phyloP scores from a whole-genome alignment of 1,139 yeast species.

The Sugiyamaella japonica region DNA sequence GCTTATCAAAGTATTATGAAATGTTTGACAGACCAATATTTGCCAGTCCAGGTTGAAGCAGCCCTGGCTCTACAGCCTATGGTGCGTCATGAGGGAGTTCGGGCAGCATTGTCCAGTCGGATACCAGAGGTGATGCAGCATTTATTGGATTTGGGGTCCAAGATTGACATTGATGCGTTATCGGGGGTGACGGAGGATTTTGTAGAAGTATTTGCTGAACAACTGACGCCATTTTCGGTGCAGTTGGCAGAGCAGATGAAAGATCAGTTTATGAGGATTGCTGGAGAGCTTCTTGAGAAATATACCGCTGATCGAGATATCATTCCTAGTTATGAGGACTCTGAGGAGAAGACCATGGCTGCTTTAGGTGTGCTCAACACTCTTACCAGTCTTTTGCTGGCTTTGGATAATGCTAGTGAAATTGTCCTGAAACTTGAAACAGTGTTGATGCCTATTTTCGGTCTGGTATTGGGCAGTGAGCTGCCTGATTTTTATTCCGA shows the following conservation, averaged over 20 bases:
- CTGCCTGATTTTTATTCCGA: slow-evolving; percentile 83
- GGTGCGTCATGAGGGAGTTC: slow-evolving; percentile 63
- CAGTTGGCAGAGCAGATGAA: slow-evolving; percentile 78
- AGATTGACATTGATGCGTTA: slow-evolving; percentile 82
- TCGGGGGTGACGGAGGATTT: slow-evolving; percentile 94
- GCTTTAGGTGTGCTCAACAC: slow-evolving; percentile 87
- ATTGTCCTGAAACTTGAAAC: slow-evolving; percentile 68
- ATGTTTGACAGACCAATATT: slow-evolving; percentile 55
- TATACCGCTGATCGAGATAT: slow-evolving; percentile 40
- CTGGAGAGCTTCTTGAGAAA: slow-evolving; percentile 61
- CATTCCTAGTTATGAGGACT: slow-evolving; percentile 39
- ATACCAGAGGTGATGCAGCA: slow-evolving; percentile 84
- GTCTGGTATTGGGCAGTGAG: slow-evolving; percentile 60
- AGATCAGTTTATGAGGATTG: slow-evolving; percentile 75
- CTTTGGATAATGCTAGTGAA: slow-evolving; percentile 78
- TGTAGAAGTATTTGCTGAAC: slow-evolving; percentile 84
- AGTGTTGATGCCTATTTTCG: slow-evolving; percentile 71
- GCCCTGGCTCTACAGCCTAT: slow-evolving; percentile 85
- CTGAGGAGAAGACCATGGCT: slow-evolving; percentile 80
- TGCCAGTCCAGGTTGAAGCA: slow-evolving; percentile 83
- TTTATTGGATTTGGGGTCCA: slow-evolving; percentile 70
- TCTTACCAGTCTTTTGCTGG: slow-evolving; percentile 78
- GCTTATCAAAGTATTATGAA: slow-evolving; percentile 68
- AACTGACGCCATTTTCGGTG: slow-evolving; percentile 90
- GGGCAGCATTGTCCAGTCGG: slow-evolving; percentile 62